Base-by-base conservation (phyloP, 208 protist species). In the Trypanosoma mega region DNA sequence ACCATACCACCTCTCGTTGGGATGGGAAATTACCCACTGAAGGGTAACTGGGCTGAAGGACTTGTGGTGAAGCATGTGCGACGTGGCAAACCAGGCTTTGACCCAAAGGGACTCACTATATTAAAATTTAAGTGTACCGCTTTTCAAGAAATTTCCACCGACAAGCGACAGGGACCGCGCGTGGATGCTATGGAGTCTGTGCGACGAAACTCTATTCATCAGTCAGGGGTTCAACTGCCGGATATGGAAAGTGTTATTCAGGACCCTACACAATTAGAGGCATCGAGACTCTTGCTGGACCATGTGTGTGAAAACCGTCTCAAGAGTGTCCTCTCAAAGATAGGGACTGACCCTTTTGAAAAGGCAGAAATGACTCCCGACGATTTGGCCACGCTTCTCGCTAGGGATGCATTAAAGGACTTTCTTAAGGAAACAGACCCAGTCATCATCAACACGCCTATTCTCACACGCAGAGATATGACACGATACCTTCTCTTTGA, bases 111-210 rank as follows among this genome's bases (percentile, higher is more conserved):
- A 18, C 37, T 74, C 20, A 89, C 85, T 14, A 85, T 94, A 27
- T 68, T 94, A 50, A 94, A 94, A 72, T 85, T 94, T 55, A 94
- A 94, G 62, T 89, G 63, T 31, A 90, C 80, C 9, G 88, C 88
- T 9, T 94, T 94, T 43, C 85, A 92, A 52, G 84, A 94, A 37
- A 90, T 90, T 18, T 88, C 83, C 2, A 90, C 76, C 27, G 87
- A 94, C 46, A 64, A 74, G n/a, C 55, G 56, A 21, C 74, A 87
- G 41, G 83, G 84, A 26, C 87, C 81, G 26, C 83, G 84, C 36
- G 70, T 87, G 39, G 84, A 92, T 60, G 80, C 69, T 51, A 77
- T 94, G 82, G 72, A 85, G 49, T 65, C 34, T 29, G 75, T 86
- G 11, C 71, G 87, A 8, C 71, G 68, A 21, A 34, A 76, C 34